Base-by-base conservation (phyloP, 495 filamentous ascomycete genomes). In the Usnea hakonensis region DNA sequence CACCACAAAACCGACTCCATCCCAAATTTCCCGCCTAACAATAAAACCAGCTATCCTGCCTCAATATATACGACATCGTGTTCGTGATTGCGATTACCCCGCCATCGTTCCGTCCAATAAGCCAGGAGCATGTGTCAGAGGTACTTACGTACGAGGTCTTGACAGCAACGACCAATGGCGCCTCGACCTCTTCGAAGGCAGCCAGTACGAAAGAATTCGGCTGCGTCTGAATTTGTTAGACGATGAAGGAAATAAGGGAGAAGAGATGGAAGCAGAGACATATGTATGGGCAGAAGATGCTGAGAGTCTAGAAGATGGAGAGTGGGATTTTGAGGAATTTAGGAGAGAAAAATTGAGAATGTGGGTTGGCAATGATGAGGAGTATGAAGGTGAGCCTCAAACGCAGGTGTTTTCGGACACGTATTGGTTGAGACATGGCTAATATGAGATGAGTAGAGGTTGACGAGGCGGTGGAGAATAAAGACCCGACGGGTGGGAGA, bases 251-350 rank as follows among this genome's bases (percentile, higher is more conserved):
- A 38, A 64, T 32, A 58, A 61, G 56, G 81, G 75, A 1, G 73
- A 74, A 26, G 82, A 84, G 61, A 81, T 83, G 19, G 76, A 81
- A 53, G 85, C 86, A 17, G 79, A 87, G 69, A 87, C 88, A n/a
- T 97, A 97, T 74, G 80, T 96, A 17, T 97, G 81, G 77, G 74
- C 76, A n/a, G 67, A 76, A 5, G 74, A 72, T 0, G 64, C 65
- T 55, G 62, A 71, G 19, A 46, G 66, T 36, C 72, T 96, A 57
- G 90, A 94, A 70, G 70, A 77, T 40, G 71, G 72, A 32, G 90
- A 94, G 72, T 96, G 91, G 91, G 89, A 94, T 74, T 88, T 88
- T 75, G 84, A 87, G 60, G 79, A 83, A 43, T 92, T 92, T 62
- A 80, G 82, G 60, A 74, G 73, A 68, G 83, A 90, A 63, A 90